Percentiles rank a stretch among this genome's conserved stretches.
Conservation (phyloP, 306 rosid species). For the peach (Prunus persica) region DNA sequence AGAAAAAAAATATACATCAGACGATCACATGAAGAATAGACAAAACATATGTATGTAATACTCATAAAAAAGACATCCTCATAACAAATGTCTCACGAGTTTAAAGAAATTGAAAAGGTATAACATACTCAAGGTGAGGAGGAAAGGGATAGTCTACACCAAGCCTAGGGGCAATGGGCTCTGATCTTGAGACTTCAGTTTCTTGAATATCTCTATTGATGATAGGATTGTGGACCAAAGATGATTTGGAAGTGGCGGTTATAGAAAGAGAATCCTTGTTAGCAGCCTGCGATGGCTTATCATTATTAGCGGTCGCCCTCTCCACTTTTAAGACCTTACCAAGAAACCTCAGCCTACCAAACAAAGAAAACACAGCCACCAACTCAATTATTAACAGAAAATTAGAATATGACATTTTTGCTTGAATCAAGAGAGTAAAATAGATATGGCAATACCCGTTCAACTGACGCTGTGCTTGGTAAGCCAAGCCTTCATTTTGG, state of each 20-base stretch:
- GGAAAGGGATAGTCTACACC: constrained; percentile 94
- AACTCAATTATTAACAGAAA: background rate
- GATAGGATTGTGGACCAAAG: constrained; percentile 25
- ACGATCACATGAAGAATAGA: background rate
- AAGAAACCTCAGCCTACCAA: constrained; percentile 72
- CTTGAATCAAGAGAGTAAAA: background rate
- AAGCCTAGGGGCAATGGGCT: constrained; percentile 77
- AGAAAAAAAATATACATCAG: background rate
- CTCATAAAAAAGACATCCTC: background rate
- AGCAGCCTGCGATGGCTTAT: constrained; percentile 33
- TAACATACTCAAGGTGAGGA: constrained; percentile 76
- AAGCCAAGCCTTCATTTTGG: constrained; percentile 59
- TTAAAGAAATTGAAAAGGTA: constrained; percentile 9
- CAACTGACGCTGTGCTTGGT: constrained; percentile 69
- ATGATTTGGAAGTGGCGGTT: constrained; percentile 9
- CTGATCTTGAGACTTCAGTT: constrained; percentile 40
- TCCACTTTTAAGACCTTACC: constrained; percentile 79
- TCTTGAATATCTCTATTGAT: constrained; percentile 23
- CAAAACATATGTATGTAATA: background rate
- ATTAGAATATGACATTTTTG: background rate
- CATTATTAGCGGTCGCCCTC: constrained; percentile 38
- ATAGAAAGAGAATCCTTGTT: constrained; percentile 36
- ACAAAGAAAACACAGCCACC: constrained; percentile 3
- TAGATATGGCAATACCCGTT: constrained; percentile 51
- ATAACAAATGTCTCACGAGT: background rate